Evolutionary conservation across 805 yeast species (phyloP).

Genomic region (Kodamaea neixiangensis): DNA sequence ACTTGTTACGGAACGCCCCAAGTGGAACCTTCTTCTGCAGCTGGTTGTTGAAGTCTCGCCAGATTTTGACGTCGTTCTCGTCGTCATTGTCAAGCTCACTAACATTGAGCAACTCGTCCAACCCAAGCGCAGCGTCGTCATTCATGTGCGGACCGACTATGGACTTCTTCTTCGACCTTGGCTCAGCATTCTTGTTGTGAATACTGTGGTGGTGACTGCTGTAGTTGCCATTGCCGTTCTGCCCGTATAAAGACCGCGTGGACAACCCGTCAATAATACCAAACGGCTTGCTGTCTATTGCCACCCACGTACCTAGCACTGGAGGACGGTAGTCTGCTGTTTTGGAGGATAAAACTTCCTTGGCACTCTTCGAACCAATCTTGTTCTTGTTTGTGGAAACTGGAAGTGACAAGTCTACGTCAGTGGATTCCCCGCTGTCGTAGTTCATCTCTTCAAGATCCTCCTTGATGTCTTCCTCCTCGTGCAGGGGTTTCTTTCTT

Average conservation of each 20-base stretch:
- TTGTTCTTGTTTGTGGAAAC: constrained; percentile 52
- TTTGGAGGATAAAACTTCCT: constrained; percentile 88
- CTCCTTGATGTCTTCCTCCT: constrained; percentile 18
- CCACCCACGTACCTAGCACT: constrained; percentile 87
- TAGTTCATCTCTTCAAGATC: constrained; percentile 20
- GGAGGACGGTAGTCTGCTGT: constrained; percentile 89
- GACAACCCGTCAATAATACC: constrained; percentile 94
- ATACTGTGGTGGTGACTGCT: constrained; percentile 8
- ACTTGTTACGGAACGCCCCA: constrained; percentile 86
- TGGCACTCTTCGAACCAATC: constrained; percentile 76
- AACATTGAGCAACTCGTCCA: constrained; percentile 86
- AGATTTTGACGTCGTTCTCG: constrained; percentile 53
- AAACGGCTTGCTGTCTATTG: constrained; percentile 76
- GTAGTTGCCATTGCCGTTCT: constrained; percentile 22
- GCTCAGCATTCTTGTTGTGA: constrained; percentile 13
- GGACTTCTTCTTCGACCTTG: constrained; percentile 17
- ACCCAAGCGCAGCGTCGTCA: constrained; percentile 44
- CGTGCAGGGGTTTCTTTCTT: constrained; percentile 4
- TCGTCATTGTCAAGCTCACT: constrained; percentile 79
- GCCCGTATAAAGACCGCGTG: constrained; percentile 63
- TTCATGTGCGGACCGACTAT: constrained; percentile 4
- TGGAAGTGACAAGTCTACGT: constrained; percentile 79
- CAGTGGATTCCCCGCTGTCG: constrained; percentile 88
- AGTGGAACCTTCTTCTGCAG: constrained; percentile 62
- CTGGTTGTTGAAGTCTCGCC: constrained; percentile 47